Percentiles rank a stretch among this genome's conserved stretches.
phyloP scores from a whole-genome alignment of 75 land plant genomes.

The Cryptomeria japonica region DNA sequence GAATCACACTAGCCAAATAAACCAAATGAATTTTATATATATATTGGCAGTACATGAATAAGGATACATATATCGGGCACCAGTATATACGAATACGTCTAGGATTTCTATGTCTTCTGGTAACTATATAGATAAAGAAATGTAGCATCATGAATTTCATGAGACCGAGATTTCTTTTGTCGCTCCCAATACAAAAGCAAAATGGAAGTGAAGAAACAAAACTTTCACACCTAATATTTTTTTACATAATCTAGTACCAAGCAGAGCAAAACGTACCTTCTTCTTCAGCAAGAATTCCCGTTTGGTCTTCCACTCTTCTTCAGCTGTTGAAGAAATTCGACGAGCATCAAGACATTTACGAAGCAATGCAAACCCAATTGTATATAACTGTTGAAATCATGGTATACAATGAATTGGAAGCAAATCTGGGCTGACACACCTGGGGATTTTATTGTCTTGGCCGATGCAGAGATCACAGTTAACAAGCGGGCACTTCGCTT shows the following conservation, averaged over 20 bases:
- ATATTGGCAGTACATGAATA: no score
- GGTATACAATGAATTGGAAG: not conserved
- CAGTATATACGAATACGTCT: no score
- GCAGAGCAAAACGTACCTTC: constrained; percentile 39
- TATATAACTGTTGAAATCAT: not conserved
- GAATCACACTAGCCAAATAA: not conserved
- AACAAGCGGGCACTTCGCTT: constrained; percentile 8
- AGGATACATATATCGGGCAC: no score
- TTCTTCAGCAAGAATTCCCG: constrained; percentile 76
- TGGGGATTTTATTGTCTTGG: constrained; percentile 62
- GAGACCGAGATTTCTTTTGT: no score
- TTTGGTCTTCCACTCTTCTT: constrained; percentile 93
- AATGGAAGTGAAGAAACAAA: not conserved
- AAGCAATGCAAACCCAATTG: not conserved
- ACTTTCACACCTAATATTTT: not conserved
- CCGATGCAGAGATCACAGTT: constrained; percentile 36
- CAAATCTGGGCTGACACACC: constrained; percentile 23
- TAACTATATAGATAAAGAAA: no score
- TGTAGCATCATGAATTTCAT: no score
- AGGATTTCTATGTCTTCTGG: no score
- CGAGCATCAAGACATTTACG: not conserved
- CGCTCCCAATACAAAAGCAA: not conserved
- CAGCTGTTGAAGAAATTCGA: constrained; percentile 49
- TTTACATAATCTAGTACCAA: not conserved
- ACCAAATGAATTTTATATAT: no score